A percentile compares a stretch with the other conserved stretches of the same genome.
phyloP scores from a whole-genome alignment of 1,284 basidiomycete genomes.

The Coriolopsis trogii region DNA sequence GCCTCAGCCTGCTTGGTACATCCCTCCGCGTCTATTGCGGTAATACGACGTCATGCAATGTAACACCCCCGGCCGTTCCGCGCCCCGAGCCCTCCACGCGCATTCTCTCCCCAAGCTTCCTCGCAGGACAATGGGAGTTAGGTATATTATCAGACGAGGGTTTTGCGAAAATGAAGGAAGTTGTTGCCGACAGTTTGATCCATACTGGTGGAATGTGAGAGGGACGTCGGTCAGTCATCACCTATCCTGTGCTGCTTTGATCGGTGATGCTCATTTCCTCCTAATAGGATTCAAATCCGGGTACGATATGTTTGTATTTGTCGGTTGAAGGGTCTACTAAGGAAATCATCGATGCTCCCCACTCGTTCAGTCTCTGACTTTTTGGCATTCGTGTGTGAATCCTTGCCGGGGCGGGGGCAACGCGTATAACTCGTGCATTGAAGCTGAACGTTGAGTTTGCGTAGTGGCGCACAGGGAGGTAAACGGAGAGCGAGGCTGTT shows the following conservation, averaged over 20 bases:
- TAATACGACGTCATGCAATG: slow-evolving; percentile 10
- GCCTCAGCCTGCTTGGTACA: slow-evolving; percentile 31
- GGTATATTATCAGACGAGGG: slow-evolving; percentile 38
- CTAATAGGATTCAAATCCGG: too few species aligned
- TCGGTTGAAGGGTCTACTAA: too few species aligned
- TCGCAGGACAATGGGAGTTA: slow-evolving; percentile 34
- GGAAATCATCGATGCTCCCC: too few species aligned
- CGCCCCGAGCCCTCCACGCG: slow-evolving; percentile 4
- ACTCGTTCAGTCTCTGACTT: too few species aligned
- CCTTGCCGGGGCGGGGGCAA: too few species aligned
- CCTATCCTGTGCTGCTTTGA: not conserved
- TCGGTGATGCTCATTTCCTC: too few species aligned
- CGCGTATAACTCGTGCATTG: too few species aligned
- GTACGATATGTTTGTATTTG: too few species aligned
- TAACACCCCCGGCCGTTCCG: slow-evolving; percentile 8
- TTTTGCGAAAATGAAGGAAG: slow-evolving; percentile 38
- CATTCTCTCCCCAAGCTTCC: slow-evolving; percentile 23
- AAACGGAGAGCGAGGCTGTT: too few species aligned
- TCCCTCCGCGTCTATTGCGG: slow-evolving; percentile 29
- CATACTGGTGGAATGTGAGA: slow-evolving; percentile 1
- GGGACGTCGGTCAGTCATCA: not conserved
- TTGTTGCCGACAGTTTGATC: slow-evolving; percentile 31
- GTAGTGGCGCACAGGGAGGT: too few species aligned
- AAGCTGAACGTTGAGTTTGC: too few species aligned
- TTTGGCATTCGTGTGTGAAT: too few species aligned